phyloP scores from a whole-genome alignment of 305 asterid species.

The Vinca major region DNA sequence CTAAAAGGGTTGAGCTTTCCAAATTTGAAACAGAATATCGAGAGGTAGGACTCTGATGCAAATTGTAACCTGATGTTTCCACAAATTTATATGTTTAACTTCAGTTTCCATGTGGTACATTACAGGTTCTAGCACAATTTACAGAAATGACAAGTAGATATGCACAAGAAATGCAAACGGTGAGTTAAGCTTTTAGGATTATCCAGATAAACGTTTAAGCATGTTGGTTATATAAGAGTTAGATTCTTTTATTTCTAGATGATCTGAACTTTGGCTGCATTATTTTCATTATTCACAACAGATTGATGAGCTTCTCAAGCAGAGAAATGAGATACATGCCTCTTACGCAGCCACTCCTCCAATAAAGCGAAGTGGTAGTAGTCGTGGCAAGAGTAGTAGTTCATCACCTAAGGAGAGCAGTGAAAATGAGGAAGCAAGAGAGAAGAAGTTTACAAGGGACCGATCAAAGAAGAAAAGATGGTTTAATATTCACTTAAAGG shows the following conservation, averaged over 20 bases:
- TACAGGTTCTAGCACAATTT: slow-evolving; percentile 86
- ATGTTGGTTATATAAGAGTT: not conserved
- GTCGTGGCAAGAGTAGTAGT: slow-evolving; percentile 56
- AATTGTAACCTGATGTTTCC: not conserved
- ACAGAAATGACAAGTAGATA: slow-evolving; percentile 94
- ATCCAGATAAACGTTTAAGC: slow-evolving; percentile 5
- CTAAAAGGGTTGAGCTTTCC: slow-evolving; percentile 83
- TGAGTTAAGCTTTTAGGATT: slow-evolving; percentile 30
- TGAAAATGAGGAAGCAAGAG: slow-evolving; percentile 45
- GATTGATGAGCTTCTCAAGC: slow-evolving; percentile 89
- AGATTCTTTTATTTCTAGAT: not conserved
- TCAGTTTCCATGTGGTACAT: slow-evolving; percentile 7
- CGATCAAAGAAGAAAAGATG: slow-evolving; percentile 69
- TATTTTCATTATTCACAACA: slow-evolving; percentile 20
- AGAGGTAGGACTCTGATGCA: slow-evolving; percentile 45
- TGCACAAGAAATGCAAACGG: slow-evolving; percentile 85
- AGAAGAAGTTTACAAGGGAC: slow-evolving; percentile 50
- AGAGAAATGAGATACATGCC: slow-evolving; percentile 74
- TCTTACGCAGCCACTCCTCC: slow-evolving; percentile 53
- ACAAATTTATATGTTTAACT: slow-evolving; percentile 11
- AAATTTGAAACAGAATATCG: slow-evolving; percentile 88
- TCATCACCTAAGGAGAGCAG: slow-evolving; percentile 34
- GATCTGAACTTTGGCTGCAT: slow-evolving; percentile 5
- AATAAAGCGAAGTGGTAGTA: slow-evolving; percentile 48
- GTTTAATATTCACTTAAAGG: slow-evolving; percentile 78